A percentile compares a stretch with the other conserved stretches of the same genome.
phyloP scores from a whole-genome alignment of 148 eudicot genomes.

The Rhododendron ovatum region DNA sequence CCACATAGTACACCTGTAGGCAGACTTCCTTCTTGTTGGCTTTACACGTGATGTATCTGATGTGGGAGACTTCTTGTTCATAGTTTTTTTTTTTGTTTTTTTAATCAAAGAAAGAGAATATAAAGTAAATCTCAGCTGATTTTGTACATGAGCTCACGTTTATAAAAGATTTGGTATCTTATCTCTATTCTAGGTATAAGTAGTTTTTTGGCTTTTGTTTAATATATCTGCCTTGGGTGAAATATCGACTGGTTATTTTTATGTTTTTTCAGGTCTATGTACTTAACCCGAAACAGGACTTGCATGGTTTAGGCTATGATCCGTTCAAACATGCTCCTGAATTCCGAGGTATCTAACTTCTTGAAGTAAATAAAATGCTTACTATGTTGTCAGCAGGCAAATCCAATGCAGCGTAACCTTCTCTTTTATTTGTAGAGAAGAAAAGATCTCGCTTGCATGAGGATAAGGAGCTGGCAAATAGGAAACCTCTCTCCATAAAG shows the following conservation, averaged over 20 bases:
- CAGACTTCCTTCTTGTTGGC: slow-evolving; percentile 3
- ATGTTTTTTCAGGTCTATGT: slow-evolving; percentile 55
- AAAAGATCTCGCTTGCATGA: slow-evolving; percentile 52
- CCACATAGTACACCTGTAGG: slow-evolving; percentile 53
- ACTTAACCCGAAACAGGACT: slow-evolving; percentile 78
- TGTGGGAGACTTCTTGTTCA: background rate
- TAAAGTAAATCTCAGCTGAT: background rate
- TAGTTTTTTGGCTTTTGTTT: background rate
- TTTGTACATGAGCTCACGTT: background rate
- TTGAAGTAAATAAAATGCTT: slow-evolving; percentile 7
- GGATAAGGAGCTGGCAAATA: slow-evolving; percentile 30
- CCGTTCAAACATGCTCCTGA: slow-evolving; percentile 92
- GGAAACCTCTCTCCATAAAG: slow-evolving; percentile 39
- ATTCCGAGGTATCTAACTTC: slow-evolving; percentile 65
- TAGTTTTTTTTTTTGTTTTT: background rate
- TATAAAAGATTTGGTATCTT: background rate
- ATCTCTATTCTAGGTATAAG: background rate
- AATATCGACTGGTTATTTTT: background rate
- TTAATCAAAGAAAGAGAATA: background rate
- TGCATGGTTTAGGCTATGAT: slow-evolving; percentile 93
- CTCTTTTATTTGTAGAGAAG: slow-evolving; percentile 47
- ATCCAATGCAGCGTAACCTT: slow-evolving; percentile 9
- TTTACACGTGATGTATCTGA: background rate
- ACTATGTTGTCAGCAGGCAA: slow-evolving; percentile 7
- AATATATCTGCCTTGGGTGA: background rate